These are phyloP conservation scores for Solanum corneliomulleri DNA, from an alignment of 257 asterid species.

Conservation along the genomic window DNA sequence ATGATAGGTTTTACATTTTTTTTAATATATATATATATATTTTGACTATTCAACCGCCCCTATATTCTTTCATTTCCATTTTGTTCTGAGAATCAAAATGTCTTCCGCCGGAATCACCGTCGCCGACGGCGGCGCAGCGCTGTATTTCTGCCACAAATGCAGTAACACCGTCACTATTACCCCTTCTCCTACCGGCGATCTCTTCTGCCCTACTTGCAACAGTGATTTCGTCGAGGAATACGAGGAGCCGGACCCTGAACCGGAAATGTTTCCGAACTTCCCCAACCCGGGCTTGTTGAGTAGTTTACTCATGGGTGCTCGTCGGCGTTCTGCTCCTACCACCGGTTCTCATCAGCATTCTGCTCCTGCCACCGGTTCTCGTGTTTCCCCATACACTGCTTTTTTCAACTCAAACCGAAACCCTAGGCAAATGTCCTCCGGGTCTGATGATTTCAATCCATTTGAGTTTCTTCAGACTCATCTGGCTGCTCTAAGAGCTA, in stretches of 20 bases:
- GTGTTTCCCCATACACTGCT: slow-evolving; percentile 8
- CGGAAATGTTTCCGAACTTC: not conserved
- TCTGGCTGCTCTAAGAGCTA: slow-evolving; percentile 40
- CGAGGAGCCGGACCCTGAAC: slow-evolving; percentile 19
- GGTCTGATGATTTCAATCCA: slow-evolving; percentile 38
- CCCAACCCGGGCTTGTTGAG: slow-evolving; percentile 31
- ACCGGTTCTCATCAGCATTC: not conserved
- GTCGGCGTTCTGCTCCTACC: not conserved
- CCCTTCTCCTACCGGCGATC: slow-evolving; percentile 39
- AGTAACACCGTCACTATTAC: slow-evolving; percentile 37
- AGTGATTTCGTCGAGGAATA: slow-evolving; percentile 61
- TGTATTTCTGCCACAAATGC: slow-evolving; percentile 76
- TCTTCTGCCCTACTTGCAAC: slow-evolving; percentile 57
- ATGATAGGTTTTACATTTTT: not conserved
- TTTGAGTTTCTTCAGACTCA: slow-evolving; percentile 21
- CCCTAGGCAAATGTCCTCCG: not conserved
- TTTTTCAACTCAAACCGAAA: not conserved
- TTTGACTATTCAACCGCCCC: not conserved
- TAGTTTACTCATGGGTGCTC: slow-evolving; percentile 14
- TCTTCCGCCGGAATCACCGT: slow-evolving; percentile 54
- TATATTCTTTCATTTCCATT: not conserved
- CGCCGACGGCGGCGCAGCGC: slow-evolving; percentile 14
- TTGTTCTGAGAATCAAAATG: slow-evolving; percentile 6
- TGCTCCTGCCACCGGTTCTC: not conserved
- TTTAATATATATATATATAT: not conserved